Conservation (phyloP, 306 rosid genomes). For the Senna siamea region DNA sequence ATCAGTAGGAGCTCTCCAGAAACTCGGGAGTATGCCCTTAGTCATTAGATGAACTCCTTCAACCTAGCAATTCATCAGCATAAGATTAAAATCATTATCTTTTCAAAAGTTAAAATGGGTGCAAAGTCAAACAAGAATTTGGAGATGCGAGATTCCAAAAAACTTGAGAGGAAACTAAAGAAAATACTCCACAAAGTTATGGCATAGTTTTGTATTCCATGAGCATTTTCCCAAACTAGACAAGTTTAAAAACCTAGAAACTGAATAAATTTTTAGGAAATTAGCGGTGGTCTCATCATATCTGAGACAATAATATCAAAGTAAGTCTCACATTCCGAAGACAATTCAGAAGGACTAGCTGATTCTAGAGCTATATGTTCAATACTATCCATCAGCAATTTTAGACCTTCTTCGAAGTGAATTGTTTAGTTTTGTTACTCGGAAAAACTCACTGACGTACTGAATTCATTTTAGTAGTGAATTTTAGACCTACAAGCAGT, state of each 20-base stretch:
- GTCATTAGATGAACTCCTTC: conserved; percentile 67
- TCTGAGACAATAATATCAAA: neutral
- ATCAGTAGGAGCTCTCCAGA: conserved; percentile 94
- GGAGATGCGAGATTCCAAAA: conserved; percentile 11
- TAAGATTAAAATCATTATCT: conserved; percentile 25
- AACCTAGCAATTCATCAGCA: conserved; percentile 55
- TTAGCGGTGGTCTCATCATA: neutral
- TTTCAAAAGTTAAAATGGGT: conserved; percentile 13
- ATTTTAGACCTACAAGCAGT: neutral
- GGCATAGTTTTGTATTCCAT: neutral
- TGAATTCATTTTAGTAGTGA: neutral
- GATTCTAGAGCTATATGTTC: neutral
- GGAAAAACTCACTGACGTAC: neutral
- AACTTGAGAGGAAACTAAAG: neutral
- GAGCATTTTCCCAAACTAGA: neutral
- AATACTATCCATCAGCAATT: neutral
- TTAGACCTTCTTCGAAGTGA: neutral
- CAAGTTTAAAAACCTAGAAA: neutral
- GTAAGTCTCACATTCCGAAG: neutral
- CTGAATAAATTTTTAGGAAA: neutral
- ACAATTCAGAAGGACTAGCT: neutral
- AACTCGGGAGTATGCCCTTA: conserved; percentile 80
- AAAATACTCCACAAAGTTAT: neutral
- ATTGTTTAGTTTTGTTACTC: neutral
- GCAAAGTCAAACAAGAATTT: conserved; percentile 2